A percentile compares a stretch with the other conserved stretches of the same genome.
These are phyloP conservation scores for Dispira simplex DNA, from an alignment of 192 early-diverging fungal species.

Conservation along the genomic window DNA sequence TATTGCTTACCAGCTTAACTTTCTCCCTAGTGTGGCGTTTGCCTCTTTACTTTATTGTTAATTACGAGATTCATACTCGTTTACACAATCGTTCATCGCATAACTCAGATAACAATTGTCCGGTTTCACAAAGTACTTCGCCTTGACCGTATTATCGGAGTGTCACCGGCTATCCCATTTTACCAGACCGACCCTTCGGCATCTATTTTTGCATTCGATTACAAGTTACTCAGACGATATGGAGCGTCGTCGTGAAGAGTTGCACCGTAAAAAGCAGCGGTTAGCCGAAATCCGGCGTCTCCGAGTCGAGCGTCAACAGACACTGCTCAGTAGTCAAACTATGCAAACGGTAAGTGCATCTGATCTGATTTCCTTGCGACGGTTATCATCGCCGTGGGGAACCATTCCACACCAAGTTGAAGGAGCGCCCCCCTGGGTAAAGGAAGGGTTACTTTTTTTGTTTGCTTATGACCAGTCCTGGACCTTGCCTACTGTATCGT, in stretches of 20 bases:
- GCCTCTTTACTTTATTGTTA: too few relatives aligned
- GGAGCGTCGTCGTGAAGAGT: conserved; percentile 59
- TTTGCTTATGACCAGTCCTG: background rate
- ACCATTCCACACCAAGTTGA: background rate
- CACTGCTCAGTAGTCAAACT: conserved; percentile 18
- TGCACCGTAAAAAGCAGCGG: conserved; percentile 86
- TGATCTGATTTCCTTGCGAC: conserved; percentile 1
- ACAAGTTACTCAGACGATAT: conserved; percentile 17
- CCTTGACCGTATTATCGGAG: too few relatives aligned
- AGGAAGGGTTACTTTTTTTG: background rate
- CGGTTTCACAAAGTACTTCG: too few relatives aligned
- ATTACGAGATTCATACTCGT: too few relatives aligned
- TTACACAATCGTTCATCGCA: too few relatives aligned
- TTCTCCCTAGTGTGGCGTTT: too few relatives aligned
- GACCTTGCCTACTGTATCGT: background rate
- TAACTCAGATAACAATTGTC: too few relatives aligned
- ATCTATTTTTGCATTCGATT: too few relatives aligned
- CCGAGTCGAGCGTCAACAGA: conserved; percentile 56
- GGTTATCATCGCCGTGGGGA: background rate
- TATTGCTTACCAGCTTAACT: too few relatives aligned
- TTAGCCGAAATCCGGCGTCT: conserved; percentile 73
- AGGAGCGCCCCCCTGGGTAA: background rate
- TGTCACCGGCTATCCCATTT: too few relatives aligned
- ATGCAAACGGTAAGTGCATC: conserved; percentile 17
- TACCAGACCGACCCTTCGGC: too few relatives aligned